Evolutionary conservation across 805 yeast genomes (phyloP).

Genomic region (Starmerella kuoi): DNA sequence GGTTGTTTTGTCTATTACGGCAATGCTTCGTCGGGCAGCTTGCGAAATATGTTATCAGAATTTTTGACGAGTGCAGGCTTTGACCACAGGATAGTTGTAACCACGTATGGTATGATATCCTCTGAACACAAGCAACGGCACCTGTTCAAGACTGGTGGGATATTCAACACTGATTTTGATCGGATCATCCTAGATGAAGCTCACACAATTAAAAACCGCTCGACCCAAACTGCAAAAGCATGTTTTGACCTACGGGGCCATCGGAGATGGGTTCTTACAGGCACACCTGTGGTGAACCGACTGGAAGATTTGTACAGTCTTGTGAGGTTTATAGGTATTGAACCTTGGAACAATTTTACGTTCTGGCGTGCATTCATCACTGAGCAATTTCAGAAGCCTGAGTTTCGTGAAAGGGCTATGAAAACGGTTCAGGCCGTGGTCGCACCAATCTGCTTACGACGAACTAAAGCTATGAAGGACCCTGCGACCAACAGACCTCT

Average conservation of each 20-base stretch:
- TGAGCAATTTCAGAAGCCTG: slow-evolving; percentile 64
- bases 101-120: slow-evolving; percentile 79
- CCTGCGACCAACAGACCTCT: slow-evolving; percentile 50
- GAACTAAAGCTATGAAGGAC: slow-evolving; percentile 78
- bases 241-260: slow-evolving; percentile 51
- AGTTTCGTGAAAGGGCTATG: slow-evolving; percentile 52
- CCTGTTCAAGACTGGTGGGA: slow-evolving; percentile 11
- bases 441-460: slow-evolving; percentile 68
- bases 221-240: slow-evolving; percentile 68
- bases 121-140: slow-evolving; percentile 52
- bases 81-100: slow-evolving; percentile 60
- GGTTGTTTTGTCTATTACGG: slow-evolving; percentile 58
- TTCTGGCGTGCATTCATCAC: slow-evolving; percentile 84
- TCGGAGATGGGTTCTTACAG: slow-evolving; percentile 77
- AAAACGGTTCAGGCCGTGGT: slow-evolving; percentile 74
- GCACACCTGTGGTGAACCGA: slow-evolving; percentile 83
- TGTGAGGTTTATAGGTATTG: slow-evolving; percentile 59
- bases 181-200: slow-evolving; percentile 82
- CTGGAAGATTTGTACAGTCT: slow-evolving; percentile 76
- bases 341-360: slow-evolving; percentile 79
- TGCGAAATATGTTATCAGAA: slow-evolving; percentile 27
- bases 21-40: slow-evolving; percentile 29
- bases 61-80: slow-evolving; percentile 31
- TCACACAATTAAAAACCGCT: slow-evolving; percentile 70
- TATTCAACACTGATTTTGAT: slow-evolving; percentile 61